These are phyloP conservation scores for Kodamaea derodonti DNA, from an alignment of 1,139 yeast species.

Conservation along the genomic window DNA sequence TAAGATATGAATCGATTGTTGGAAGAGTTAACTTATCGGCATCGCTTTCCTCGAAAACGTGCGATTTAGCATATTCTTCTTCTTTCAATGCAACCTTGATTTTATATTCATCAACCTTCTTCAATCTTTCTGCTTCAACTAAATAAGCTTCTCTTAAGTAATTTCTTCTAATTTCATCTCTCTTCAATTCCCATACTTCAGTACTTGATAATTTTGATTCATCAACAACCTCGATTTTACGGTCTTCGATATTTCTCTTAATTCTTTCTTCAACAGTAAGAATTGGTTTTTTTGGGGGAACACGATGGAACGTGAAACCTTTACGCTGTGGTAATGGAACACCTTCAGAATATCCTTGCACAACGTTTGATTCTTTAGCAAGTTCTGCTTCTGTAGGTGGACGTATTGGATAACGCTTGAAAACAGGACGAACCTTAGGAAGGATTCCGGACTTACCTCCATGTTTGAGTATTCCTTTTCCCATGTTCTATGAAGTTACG, in stretches of 20 bases:
- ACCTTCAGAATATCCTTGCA: constrained; percentile 70
- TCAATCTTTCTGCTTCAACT: constrained; percentile 41
- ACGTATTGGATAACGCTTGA: constrained; percentile 59
- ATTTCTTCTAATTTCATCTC: constrained; percentile 68
- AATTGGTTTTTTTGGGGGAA: constrained; percentile 49
- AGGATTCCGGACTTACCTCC: constrained; percentile 80
- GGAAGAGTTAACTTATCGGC: constrained; percentile 73
- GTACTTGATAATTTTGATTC: constrained; percentile 36
- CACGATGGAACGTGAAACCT: constrained; percentile 33
- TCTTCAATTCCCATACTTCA: constrained; percentile 53
- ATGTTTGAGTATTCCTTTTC: constrained; percentile 48
- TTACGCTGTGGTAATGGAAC: constrained; percentile 68
- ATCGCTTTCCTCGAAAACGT: constrained; percentile 21
- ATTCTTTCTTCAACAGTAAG: constrained; percentile 60
- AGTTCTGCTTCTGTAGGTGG: constrained; percentile 39
- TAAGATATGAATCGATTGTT: constrained; percentile 64
- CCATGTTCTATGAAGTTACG: constrained; percentile 35
- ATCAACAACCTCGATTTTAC: constrained; percentile 26
- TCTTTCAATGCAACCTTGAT: constrained; percentile 22
- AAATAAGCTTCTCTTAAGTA: constrained; percentile 66
- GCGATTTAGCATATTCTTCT: constrained; percentile 22
- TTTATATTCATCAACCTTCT: constrained; percentile 28
- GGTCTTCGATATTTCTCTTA: constrained; percentile 44
- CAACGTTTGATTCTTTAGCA: constrained; percentile 42
- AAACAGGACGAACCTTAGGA: constrained; percentile 71